Percentiles rank a stretch among this genome's conserved stretches.
Evolutionary conservation across 2,329 filamentous ascomycete genomes (phyloP).

Genomic region (Neonectria sp.): DNA sequence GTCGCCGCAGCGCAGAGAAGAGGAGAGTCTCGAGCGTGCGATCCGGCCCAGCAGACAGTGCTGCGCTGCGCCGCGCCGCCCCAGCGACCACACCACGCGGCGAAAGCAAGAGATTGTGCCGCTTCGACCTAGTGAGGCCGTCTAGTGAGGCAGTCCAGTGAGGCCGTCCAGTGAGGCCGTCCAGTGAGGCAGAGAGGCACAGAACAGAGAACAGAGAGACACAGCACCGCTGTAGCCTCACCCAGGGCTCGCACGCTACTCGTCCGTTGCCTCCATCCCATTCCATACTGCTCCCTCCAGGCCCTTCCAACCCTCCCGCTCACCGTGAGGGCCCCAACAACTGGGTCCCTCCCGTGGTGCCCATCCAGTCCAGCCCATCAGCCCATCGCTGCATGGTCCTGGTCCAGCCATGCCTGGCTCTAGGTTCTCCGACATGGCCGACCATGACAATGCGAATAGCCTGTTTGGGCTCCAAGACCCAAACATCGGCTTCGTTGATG

Average conservation of each 20-base stretch:
- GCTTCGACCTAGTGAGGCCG: too few species aligned
- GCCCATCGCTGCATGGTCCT: slow-evolving; percentile 50
- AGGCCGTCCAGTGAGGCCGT: background rate
- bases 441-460: slow-evolving; percentile 57
- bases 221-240: background rate
- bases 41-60: slow-evolving; percentile 10
- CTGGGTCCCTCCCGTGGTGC: slow-evolving; percentile 38
- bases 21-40: slow-evolving; percentile 14
- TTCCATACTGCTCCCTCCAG: slow-evolving; percentile 5
- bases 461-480: slow-evolving; percentile 63
- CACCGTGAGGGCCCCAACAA: slow-evolving; percentile 30
- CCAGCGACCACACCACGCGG: slow-evolving; percentile 22
- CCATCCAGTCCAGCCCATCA: slow-evolving; percentile 43
- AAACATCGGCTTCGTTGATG: slow-evolving; percentile 56
- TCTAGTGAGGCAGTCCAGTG: background rate
- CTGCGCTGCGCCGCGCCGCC: slow-evolving; percentile 24
- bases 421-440: slow-evolving; percentile 54
- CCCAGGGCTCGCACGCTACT: slow-evolving; percentile 27
- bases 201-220: background rate
- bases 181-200: slow-evolving; percentile 10
- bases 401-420: slow-evolving; percentile 48
- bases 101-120: slow-evolving; percentile 14
- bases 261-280: slow-evolving; percentile 16
- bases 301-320: slow-evolving; percentile 37
- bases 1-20: slow-evolving; percentile 1